Conservation (phyloP, 78 protist species). For the Dictyostelium citrinum region DNA sequence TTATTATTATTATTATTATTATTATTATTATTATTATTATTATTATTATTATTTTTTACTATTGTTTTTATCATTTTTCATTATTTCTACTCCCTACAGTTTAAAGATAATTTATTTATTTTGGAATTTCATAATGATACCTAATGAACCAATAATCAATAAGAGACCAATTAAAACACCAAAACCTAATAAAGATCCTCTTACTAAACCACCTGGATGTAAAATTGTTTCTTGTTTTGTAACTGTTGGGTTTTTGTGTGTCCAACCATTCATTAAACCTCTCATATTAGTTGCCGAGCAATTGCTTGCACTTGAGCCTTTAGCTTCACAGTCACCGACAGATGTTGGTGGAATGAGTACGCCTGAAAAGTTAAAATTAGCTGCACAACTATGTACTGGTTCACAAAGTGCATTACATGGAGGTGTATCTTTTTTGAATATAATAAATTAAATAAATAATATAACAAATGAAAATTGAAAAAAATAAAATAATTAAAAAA, state of each 20-base stretch:
- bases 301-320: background rate
- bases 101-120: background rate
- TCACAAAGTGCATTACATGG: background rate
- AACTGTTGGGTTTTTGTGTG: background rate
- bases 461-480: too few relatives aligned
- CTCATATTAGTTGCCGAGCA: background rate
- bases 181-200: conserved; percentile 47
- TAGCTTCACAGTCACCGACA: background rate
- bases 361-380: background rate
- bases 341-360: background rate
- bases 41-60: background rate
- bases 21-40: too few relatives aligned
- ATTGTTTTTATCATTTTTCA: too few relatives aligned
- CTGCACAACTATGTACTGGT: background rate
- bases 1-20: too few relatives aligned
- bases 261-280: background rate
- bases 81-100: background rate
- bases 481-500: too few relatives aligned
- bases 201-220: conserved; percentile 45
- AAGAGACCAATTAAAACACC: conserved; percentile 39
- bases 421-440: too few relatives aligned
- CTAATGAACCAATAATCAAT: background rate
- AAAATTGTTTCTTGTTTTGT: background rate
- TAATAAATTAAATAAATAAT: background rate
- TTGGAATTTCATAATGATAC: conserved; percentile 56